phyloP scores from a whole-genome alignment of 1,284 basidiomycete genomes.

The Irpex sp. region DNA sequence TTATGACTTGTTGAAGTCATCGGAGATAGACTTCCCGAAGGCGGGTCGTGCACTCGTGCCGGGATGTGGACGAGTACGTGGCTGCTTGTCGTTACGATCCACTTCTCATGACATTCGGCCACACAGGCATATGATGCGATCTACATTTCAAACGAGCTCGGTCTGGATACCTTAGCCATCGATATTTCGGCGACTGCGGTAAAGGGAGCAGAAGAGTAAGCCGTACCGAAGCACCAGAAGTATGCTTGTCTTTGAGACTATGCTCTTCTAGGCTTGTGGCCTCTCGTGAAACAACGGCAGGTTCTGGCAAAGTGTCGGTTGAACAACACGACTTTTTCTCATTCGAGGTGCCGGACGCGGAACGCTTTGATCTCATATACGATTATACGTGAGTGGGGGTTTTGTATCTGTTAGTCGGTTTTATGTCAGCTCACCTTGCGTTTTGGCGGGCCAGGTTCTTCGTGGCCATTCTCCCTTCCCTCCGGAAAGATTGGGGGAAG shows the following conservation, averaged over 20 bases:
- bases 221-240: constrained; percentile 10
- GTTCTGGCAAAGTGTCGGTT: constrained; percentile 31
- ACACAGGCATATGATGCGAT: constrained; percentile 63
- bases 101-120: constrained; percentile 33
- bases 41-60: constrained; percentile 63
- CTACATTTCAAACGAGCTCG: constrained; percentile 47
- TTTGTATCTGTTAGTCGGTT: background rate
- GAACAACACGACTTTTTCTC: constrained; percentile 54
- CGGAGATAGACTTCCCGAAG: constrained; percentile 45
- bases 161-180: constrained; percentile 46
- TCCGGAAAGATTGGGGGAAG: constrained; percentile 52
- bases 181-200: constrained; percentile 59
- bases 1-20: constrained; percentile 46
- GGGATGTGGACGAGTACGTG: constrained; percentile 62
- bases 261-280: constrained; percentile 1
- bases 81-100: constrained; percentile 50
- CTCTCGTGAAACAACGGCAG: background rate
- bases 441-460: constrained; percentile 49
- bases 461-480: constrained; percentile 60
- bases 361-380: constrained; percentile 54
- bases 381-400: constrained; percentile 61
- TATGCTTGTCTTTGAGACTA: background rate
- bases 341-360: constrained; percentile 32
- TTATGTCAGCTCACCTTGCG: background rate
- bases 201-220: constrained; percentile 45